Evolutionary conservation across 2,329 filamentous ascomycete species (phyloP).

Genomic region (Fusarium robinianum): DNA sequence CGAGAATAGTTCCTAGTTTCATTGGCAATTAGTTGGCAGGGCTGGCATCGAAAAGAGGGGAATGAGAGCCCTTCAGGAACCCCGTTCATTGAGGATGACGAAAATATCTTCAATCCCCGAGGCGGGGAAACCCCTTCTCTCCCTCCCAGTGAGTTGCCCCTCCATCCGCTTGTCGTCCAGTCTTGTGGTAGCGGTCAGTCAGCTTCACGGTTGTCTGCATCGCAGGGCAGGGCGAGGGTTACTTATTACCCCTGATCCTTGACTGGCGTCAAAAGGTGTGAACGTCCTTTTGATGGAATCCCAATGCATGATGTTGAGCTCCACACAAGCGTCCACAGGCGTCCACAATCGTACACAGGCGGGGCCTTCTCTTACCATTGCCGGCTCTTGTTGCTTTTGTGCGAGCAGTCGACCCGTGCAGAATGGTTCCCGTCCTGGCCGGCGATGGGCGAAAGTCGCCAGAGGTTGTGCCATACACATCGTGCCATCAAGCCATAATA

Average conservation of each 20-base stretch:
- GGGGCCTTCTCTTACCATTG: slow-evolving; percentile 22
- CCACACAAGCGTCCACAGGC: slow-evolving; percentile 17
- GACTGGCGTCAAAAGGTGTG: too few relatives aligned
- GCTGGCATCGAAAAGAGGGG: too few relatives aligned
- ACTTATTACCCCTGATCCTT: too few relatives aligned
- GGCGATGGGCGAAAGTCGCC: slow-evolving; percentile 16
- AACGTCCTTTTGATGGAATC: too few relatives aligned
- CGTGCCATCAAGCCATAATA: slow-evolving; percentile 24
- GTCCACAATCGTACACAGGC: slow-evolving; percentile 22
- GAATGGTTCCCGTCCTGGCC: slow-evolving; percentile 5
- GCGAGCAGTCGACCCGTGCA: slow-evolving; percentile 9
- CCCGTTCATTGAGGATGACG: too few relatives aligned
- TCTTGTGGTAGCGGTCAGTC: slow-evolving; percentile 35
- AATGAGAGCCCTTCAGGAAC: too few relatives aligned
- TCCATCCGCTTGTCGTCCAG: slow-evolving; percentile 28
- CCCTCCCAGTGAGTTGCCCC: slow-evolving; percentile 11
- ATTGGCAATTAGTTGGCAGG: too few relatives aligned
- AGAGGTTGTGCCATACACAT: slow-evolving; percentile 24
- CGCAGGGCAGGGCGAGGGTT: neutral
- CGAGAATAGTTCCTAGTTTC: too few relatives aligned
- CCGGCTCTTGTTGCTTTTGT: slow-evolving; percentile 19
- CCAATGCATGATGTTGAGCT: slow-evolving; percentile 15
- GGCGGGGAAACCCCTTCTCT: slow-evolving; percentile 15
- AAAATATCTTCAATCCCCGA: neutral
- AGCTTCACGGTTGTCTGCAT: slow-evolving; percentile 32